Percentiles rank a stretch among this genome's conserved stretches.
Conservation (phyloP, 192 early-diverging fungal species). For the Coemansia sp. region DNA sequence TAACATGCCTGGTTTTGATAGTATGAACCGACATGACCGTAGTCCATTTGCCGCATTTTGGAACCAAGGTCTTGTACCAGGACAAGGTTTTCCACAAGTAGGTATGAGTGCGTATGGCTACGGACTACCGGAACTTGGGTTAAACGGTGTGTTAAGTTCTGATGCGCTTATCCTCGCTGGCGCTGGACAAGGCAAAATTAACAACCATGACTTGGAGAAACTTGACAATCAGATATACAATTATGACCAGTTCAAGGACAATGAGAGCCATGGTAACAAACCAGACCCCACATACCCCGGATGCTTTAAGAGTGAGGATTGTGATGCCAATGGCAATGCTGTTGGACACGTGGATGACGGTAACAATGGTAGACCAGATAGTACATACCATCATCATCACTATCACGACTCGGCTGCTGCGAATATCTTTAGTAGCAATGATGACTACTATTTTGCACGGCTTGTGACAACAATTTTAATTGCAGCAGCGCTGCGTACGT, state of each 20-base stretch:
- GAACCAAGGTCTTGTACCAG: constrained; percentile 48
- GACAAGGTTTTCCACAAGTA: constrained; percentile 46
- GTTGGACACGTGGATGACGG: background rate
- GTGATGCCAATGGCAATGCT: background rate
- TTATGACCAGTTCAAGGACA: constrained; percentile 18
- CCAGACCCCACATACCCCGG: constrained; percentile 42
- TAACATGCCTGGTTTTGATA: constrained; percentile 13
- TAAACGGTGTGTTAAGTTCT: constrained; percentile 24
- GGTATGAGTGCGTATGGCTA: constrained; percentile 54
- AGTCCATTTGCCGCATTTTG: constrained; percentile 41
- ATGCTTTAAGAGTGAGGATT: constrained; percentile 15
- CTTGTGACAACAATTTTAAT: background rate
- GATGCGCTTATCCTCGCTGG: constrained; percentile 40
- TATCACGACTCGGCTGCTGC: background rate
- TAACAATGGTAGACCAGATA: background rate
- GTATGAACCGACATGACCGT: constrained; percentile 17
- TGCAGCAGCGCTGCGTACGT: background rate
- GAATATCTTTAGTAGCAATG: background rate
- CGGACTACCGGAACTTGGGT: constrained; percentile 35
- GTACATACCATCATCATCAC: background rate
- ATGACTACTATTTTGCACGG: background rate
- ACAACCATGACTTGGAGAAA: constrained; percentile 29
- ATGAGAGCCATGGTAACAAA: background rate
- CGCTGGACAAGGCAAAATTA: constrained; percentile 39
- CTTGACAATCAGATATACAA: constrained; percentile 33